Evolutionary conservation across 169 alveolate species (phyloP).

Genomic region (Theileria sp.): DNA sequence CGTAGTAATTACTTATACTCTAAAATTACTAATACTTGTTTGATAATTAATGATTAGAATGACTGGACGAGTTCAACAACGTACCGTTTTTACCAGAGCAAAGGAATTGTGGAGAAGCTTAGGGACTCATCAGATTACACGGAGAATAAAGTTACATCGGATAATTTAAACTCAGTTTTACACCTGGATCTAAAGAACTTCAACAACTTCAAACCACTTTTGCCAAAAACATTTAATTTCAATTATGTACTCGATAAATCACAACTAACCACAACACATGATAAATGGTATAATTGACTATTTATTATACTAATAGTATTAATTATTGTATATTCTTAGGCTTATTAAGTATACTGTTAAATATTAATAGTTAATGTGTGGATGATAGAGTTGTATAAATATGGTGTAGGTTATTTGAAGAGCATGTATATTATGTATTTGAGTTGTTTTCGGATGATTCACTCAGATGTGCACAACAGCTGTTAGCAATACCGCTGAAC

Average conservation of each 20-base stretch:
- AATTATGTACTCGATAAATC: neutral
- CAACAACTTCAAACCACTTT: constrained; percentile 38
- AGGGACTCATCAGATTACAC: neutral
- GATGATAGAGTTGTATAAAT: neutral
- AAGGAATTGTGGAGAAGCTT: constrained; percentile 49
- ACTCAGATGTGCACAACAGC: constrained; percentile 48
- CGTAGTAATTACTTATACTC: neutral
- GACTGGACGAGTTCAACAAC: constrained; percentile 59
- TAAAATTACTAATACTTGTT: neutral
- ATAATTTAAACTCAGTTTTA: constrained; percentile 30
- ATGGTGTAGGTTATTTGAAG: constrained; percentile 45
- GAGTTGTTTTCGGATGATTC: constrained; percentile 48
- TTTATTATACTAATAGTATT: too few relatives aligned
- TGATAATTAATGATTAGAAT: neutral
- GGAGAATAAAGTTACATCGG: constrained; percentile 40
- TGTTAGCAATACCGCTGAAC: constrained; percentile 52
- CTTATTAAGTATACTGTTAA: too few relatives aligned
- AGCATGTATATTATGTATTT: constrained; percentile 45
- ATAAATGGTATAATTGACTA: constrained; percentile 39
- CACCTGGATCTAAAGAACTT: constrained; percentile 17
- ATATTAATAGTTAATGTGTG: neutral
- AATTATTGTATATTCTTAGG: too few relatives aligned
- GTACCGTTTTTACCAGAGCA: constrained; percentile 65
- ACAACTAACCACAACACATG: constrained; percentile 24
- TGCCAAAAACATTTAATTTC: constrained; percentile 18